Base-by-base conservation (phyloP, 495 filamentous ascomycete genomes). In the Staphylotrichum longicolle region DNA sequence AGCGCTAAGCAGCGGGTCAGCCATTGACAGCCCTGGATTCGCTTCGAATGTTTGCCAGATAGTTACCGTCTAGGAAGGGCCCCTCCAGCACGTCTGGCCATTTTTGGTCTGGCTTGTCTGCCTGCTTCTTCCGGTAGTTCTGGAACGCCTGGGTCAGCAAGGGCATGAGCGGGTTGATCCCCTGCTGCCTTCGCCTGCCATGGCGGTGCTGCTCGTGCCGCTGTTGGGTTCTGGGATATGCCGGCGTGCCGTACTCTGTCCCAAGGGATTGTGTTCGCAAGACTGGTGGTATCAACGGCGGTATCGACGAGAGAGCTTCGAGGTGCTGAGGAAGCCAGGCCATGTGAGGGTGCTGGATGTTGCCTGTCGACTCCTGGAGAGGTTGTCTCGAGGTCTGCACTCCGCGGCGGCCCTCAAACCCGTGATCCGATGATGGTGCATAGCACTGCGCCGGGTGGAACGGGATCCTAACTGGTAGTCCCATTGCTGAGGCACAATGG, bases 21-120 rank as follows among this genome's bases (percentile, higher is more conserved):
- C 57, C 40, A 54, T 49, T 60, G 35, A 65, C 55, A 40, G 35
- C 55, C 39, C 56, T 34, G 10, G 8, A 39, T 49, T 32, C 37
- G 42, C 30, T 5, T 9, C 10, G 5, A 4, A 46, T 12, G 50
- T 54, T 55, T 54, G 47, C 40, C 33, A 47, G 46, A 33, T 66
- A 65, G 81, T 77, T 78, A 97, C 94, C 93, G 75, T 91, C 88
- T 69, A 94, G 86, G 68, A 98, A 98, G 15, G 90, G 89, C 71
- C 87, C 81, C 72, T 98, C 94, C 14, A 97, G 74, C 63, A 86
- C 77, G 63, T 92, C 86, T 5, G 91, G 88, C 93, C 93, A 98
- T 65, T 88, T 79, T 49, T 79, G 72, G 50, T 75, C 75, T 45
- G 72, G 62, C 68, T 78, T 75, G 64, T 74, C 81, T 60, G 79